Conservation (phyloP, 2,329 filamentous ascomycete species). For the Fusarium mexicanum region DNA sequence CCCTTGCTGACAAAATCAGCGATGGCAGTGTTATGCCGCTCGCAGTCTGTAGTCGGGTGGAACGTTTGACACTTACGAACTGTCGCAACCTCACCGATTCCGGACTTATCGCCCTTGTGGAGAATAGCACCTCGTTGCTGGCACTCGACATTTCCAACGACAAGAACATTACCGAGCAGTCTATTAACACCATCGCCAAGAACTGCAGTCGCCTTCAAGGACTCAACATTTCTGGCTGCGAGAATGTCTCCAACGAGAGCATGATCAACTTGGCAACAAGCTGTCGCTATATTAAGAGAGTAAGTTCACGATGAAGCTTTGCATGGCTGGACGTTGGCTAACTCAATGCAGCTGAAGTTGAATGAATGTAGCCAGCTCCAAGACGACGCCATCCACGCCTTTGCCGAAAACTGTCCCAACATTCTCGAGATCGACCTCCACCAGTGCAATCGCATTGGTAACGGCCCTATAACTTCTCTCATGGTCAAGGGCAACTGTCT, state of each 20-base stretch:
- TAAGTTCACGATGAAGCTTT: constrained; percentile 54
- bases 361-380: constrained; percentile 90
- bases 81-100: constrained; percentile 86
- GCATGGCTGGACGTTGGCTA: background rate
- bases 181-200: constrained; percentile 79
- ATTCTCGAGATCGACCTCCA: constrained; percentile 97
- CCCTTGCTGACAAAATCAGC: constrained; percentile 77
- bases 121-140: constrained; percentile 81
- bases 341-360: constrained; percentile 77
- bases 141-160: constrained; percentile 91
- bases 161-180: constrained; percentile 83
- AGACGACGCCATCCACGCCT: constrained; percentile 82
- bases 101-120: constrained; percentile 81
- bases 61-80: constrained; percentile 91
- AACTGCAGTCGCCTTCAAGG: constrained; percentile 90
- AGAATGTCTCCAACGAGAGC: constrained; percentile 85
- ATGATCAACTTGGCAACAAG: constrained; percentile 81
- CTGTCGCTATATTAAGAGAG: constrained; percentile 87
- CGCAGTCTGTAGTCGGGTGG: constrained; percentile 85
- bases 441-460: constrained; percentile 82
- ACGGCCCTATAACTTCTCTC: constrained; percentile 83
- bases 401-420: constrained; percentile 88
- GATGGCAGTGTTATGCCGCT: constrained; percentile 90
- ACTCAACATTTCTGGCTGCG: constrained; percentile 89
- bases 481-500: constrained; percentile 81